These are phyloP conservation scores for Fusarium piperis DNA, from an alignment of 2,329 filamentous ascomycete genomes.

Conservation along the genomic window DNA sequence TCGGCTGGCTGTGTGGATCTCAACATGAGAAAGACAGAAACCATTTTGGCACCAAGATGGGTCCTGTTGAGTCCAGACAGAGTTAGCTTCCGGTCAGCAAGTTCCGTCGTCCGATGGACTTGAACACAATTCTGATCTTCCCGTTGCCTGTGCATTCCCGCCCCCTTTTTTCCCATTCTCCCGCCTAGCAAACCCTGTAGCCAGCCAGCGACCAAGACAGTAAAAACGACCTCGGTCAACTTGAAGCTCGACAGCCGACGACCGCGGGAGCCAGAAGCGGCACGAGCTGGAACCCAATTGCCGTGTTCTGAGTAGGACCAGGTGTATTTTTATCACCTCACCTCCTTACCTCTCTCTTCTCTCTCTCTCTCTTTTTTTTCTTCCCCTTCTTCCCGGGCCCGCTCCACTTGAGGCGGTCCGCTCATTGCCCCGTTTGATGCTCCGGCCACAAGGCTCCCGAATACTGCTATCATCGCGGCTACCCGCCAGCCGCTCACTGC, in stretches of 20 bases:
- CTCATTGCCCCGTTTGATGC: constrained; percentile 31
- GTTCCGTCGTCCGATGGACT: constrained; percentile 13
- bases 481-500: constrained; percentile 12
- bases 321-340: constrained; percentile 19
- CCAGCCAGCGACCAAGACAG: background rate
- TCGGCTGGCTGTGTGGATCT: constrained; percentile 21
- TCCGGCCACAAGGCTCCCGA: constrained; percentile 28
- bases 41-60: constrained; percentile 21
- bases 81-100: constrained; percentile 28
- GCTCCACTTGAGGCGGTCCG: constrained; percentile 36
- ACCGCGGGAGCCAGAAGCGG: constrained; percentile 27
- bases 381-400: constrained; percentile 39
- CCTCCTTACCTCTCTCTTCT: constrained; percentile 13
- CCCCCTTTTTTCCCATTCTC: constrained; percentile 22
- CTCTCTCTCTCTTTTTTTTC: constrained; percentile 2
- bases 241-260: constrained; percentile 35
- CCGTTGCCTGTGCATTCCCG: background rate
- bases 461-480: constrained; percentile 28
- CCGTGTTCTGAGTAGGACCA: constrained; percentile 7
- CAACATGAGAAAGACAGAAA: background rate
- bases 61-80: constrained; percentile 5
- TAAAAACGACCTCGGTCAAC: constrained; percentile 34
- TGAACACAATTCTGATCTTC: constrained; percentile 4
- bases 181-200: constrained; percentile 7
- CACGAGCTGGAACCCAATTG: constrained; percentile 4